phyloP scores from a whole-genome alignment of 2,329 filamentous ascomycete species.

The Exophiala bonariae region DNA sequence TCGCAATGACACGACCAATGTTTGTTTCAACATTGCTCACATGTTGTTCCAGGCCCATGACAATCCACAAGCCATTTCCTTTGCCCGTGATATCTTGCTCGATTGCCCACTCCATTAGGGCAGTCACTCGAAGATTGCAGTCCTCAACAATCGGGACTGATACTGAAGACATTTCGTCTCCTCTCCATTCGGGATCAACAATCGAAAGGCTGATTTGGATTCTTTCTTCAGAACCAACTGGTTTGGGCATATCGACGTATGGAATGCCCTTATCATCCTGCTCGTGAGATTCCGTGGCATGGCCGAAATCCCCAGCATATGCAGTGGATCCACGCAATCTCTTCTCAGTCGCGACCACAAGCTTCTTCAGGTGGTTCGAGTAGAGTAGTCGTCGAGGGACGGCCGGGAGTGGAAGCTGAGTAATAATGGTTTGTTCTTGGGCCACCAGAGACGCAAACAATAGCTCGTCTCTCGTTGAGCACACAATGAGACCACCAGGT shows the following conservation, averaged over 20 bases:
- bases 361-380: conserved; percentile 44
- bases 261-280: background rate
- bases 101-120: conserved; percentile 21
- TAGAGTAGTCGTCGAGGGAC: conserved; percentile 46
- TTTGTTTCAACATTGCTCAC: background rate
- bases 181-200: conserved; percentile 10
- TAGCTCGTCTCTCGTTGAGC: conserved; percentile 48
- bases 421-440: conserved; percentile 39
- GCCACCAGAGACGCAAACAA: conserved; percentile 47
- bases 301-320: too few species aligned
- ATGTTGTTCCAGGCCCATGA: conserved; percentile 24
- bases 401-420: conserved; percentile 41
- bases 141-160: conserved; percentile 19
- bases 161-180: background rate
- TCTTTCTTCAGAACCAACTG: background rate
- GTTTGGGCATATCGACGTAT: background rate
- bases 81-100: conserved; percentile 17
- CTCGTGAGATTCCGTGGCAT: background rate
- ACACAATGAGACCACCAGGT: conserved; percentile 47
- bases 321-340: background rate
- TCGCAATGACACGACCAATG: conserved; percentile 18
- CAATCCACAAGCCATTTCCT: conserved; percentile 25
- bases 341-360: conserved; percentile 50
- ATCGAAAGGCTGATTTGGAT: conserved; percentile 5
- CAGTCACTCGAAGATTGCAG: conserved; percentile 19